phyloP scores from a whole-genome alignment of 805 yeast species.

The Schizosaccharomyces cryophilus region DNA sequence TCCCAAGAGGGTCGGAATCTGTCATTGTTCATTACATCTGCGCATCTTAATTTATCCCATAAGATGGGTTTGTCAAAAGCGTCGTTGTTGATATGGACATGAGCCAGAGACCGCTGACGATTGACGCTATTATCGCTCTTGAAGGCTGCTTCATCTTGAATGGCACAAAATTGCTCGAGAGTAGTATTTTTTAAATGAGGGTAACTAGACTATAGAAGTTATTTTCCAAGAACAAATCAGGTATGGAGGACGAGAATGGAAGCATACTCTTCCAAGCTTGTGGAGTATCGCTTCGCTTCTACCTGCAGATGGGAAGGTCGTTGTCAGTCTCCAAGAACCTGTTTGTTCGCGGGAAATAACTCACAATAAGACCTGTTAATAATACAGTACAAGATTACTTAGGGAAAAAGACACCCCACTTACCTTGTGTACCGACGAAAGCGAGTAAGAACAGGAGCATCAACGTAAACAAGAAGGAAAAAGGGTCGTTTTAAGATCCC shows the following conservation, averaged over 20 bases:
- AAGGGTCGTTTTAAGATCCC: conserved; percentile 33
- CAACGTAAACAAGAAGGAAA: conserved; percentile 54
- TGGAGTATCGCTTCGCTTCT: no score
- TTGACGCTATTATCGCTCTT: not conserved
- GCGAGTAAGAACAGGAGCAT: conserved; percentile 39
- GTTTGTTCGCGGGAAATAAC: not conserved
- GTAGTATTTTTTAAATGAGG: not conserved
- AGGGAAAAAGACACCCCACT: not conserved
- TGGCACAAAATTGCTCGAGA: not conserved
- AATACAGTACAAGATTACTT: not conserved
- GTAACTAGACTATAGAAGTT: not conserved
- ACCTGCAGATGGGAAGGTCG: no score
- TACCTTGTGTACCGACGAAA: conserved; percentile 8
- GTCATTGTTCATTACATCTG: conserved; percentile 25
- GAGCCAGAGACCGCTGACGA: not conserved
- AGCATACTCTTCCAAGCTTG: not conserved
- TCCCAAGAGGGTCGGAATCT: conserved; percentile 88
- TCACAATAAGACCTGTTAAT: not conserved
- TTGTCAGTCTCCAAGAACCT: no score
- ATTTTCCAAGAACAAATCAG: not conserved
- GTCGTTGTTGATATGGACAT: not conserved
- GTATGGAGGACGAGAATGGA: not conserved
- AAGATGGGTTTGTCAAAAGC: not conserved
- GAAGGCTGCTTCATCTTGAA: not conserved
- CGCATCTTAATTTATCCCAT: conserved; percentile 14